Evolutionary conservation across 139 green algal species (phyloP), one percentile per base, ranked within the genome.

Genomic region (Pedinophyceae sp.): DNA sequence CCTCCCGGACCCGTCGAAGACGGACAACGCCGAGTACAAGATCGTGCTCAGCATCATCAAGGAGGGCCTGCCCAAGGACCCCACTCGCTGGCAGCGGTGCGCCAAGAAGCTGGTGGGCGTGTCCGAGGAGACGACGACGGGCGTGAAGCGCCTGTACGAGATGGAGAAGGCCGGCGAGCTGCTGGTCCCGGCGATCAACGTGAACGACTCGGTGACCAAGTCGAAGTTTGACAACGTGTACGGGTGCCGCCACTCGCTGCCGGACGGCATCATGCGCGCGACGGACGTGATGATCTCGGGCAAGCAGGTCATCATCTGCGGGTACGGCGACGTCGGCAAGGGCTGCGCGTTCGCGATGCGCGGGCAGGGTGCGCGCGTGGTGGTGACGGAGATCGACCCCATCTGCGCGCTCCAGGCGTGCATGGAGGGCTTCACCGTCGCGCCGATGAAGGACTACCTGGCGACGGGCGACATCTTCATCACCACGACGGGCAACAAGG

Each of bases 191-290:
- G 92, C 89, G 71, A 99, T 99, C 84, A 99, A 99, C 70, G 92
- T 99, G 55, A 99, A 99, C 78, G 92, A 99, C 86, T 93, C 82
- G 4, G 92, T 99, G 24, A 99, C 92, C 69, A 99, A 99, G 84
- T 96, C 83, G 76, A 99, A 99, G 82, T 99, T 99, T 52, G 92
- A 99, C 84, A 99, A 99, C 75, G 78, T 98, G 69, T 99, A 99
- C 68, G 92, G 92, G 64, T 99, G 92, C 83, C 79, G 89, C 58
- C 92, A 99, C 85, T 97, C 89, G 13, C 86, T 98, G 52, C 92
- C 92, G 18, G 92, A 99, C 63, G 92, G 92, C 67, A 93, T 99
- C 74, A 99, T 99, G 92, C 81, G 92, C 49, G 92, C 92, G 50
- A 99, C 92, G 16, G 91, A 98, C 59, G 88, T 97, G 40, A 96